Evolutionary conservation across 83 land plant species (phyloP).

Genomic region (Diphasiastrum complanatum): DNA sequence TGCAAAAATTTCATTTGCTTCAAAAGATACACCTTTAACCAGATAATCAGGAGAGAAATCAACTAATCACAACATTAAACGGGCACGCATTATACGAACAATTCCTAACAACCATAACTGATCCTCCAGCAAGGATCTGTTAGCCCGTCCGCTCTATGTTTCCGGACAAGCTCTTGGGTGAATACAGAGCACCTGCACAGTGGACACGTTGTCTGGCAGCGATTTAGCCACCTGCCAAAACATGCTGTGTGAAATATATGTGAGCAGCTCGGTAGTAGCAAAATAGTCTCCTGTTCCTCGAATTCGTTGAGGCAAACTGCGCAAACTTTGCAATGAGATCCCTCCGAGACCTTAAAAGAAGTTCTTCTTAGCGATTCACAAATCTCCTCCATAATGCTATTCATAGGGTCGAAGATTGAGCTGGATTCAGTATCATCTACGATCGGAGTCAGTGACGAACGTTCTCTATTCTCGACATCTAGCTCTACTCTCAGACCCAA

Average conservation of each 20-base stretch:
- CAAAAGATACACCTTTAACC: too few relatives aligned
- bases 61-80: too few relatives aligned
- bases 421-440: too few relatives aligned
- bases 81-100: too few relatives aligned
- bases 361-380: background rate
- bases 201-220: constrained; percentile 9
- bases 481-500: background rate
- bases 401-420: too few relatives aligned
- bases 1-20: too few relatives aligned
- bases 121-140: too few relatives aligned
- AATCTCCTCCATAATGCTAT: background rate
- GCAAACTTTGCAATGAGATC: constrained; percentile 2
- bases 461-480: too few relatives aligned
- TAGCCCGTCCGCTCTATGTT: too few relatives aligned
- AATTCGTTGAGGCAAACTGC: constrained; percentile 10
- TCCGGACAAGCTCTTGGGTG: background rate
- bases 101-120: too few relatives aligned
- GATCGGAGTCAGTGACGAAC: too few relatives aligned
- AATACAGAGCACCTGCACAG: constrained; percentile 1
- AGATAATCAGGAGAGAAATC: too few relatives aligned
- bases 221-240: constrained; percentile 11
- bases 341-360: background rate
- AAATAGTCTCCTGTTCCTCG: background rate
- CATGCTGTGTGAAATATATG: constrained; percentile 13
- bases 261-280: background rate